Conservation (phyloP, 2,329 filamentous ascomycete species). For the Diplocarpon rosae region DNA sequence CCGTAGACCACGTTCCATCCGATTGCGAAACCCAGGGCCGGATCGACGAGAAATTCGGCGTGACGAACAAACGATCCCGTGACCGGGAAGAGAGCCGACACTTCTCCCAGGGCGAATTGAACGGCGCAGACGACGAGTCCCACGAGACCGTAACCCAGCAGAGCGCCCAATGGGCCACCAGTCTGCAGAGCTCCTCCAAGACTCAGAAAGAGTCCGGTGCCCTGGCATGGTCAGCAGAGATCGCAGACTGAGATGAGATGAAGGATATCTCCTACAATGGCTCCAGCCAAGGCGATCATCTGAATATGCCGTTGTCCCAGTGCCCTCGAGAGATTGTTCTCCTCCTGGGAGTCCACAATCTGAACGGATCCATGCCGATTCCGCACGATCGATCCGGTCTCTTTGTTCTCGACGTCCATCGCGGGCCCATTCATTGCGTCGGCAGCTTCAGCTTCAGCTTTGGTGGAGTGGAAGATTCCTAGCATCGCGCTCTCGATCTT, state of each 20-base stretch:
- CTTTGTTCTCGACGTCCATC: not conserved
- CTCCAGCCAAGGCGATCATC: constrained; percentile 33
- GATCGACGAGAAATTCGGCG: constrained; percentile 28
- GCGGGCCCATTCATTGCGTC: not conserved
- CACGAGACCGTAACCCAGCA: constrained; percentile 29
- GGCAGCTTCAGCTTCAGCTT: too few relatives aligned
- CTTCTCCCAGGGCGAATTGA: constrained; percentile 28
- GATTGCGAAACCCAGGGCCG: constrained; percentile 25
- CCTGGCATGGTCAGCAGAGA: constrained; percentile 18
- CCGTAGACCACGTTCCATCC: constrained; percentile 27
- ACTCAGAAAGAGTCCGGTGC: constrained; percentile 43
- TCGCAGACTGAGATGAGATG: not conserved
- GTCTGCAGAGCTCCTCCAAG: constrained; percentile 35
- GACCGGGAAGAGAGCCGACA: constrained; percentile 27
- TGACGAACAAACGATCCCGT: constrained; percentile 29
- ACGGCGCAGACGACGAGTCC: constrained; percentile 35
- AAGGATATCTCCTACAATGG: constrained; percentile 30
- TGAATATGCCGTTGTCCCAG: constrained; percentile 33
- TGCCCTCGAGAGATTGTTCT: constrained; percentile 31
- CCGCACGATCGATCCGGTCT: not conserved
- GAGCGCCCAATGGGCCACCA: constrained; percentile 36
- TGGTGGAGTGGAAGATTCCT: too few relatives aligned
- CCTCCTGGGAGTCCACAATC: constrained; percentile 36
- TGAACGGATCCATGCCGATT: not conserved
- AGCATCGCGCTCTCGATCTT: too few relatives aligned